These are phyloP conservation scores for Botrytis medusae DNA, from an alignment of 2,329 filamentous ascomycete genomes.

Conservation along the genomic window DNA sequence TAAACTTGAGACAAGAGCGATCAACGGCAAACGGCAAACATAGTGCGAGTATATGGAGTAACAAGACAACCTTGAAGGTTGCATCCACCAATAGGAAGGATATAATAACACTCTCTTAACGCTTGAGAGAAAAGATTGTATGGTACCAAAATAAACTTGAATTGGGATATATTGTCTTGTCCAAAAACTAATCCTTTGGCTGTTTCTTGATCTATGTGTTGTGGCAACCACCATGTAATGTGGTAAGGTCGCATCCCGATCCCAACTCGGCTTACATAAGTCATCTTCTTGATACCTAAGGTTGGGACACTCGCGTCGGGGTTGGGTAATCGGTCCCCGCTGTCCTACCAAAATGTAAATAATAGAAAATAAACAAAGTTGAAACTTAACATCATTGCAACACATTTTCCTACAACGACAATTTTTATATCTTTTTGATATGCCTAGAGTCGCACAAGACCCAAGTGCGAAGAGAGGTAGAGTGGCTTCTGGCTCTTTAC, in stretches of 20 bases:
- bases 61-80: neutral
- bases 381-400: neutral
- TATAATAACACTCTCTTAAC: neutral
- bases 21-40: neutral
- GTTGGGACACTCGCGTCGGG: neutral
- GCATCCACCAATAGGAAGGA: neutral
- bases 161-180: neutral
- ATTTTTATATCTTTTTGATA: conserved; percentile 34
- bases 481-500: conserved; percentile 42
- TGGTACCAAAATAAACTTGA: neutral
- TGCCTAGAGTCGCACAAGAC: conserved; percentile 56
- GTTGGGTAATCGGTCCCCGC: neutral
- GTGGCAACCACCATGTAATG: neutral
- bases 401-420: neutral
- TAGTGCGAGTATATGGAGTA: neutral
- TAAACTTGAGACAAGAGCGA: neutral
- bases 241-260: neutral
- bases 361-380: conserved; percentile 22
- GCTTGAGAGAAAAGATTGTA: neutral
- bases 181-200: neutral
- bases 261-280: neutral
- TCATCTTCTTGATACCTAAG: neutral
- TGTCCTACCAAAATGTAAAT: conserved; percentile 15
- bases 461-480: conserved; percentile 44
- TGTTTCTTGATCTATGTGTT: neutral